Conservation (phyloP, 1,284 basidiomycete genomes). For the Malassezia slooffiae region DNA sequence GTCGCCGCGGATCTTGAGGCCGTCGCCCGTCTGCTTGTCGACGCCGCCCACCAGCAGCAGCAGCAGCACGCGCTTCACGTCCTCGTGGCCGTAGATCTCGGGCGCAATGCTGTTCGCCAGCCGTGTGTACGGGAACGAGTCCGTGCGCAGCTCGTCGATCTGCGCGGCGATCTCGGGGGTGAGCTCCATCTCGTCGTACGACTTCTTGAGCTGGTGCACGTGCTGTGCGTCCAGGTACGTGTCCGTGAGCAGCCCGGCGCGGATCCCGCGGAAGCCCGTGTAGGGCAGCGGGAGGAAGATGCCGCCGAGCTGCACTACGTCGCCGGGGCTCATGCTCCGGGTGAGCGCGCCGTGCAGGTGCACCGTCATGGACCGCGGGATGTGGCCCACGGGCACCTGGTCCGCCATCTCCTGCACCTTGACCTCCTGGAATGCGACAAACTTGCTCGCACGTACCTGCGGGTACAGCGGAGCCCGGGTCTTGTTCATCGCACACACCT, state of each 20-base stretch:
- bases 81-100: constrained; percentile 94
- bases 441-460: constrained; percentile 93
- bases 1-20: constrained; percentile 97
- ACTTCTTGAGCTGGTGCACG: constrained; percentile 90
- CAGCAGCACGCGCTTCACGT: constrained; percentile 95
- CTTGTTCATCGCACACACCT: constrained; percentile 73
- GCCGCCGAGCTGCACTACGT: constrained; percentile 82
- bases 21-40: constrained; percentile 85
- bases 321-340: constrained; percentile 84
- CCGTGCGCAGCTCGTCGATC: constrained; percentile 62
- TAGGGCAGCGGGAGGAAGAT: constrained; percentile 82
- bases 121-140: constrained; percentile 68
- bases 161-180: constrained; percentile 70
- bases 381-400: constrained; percentile 98
- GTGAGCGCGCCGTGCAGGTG: constrained; percentile 85
- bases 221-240: constrained; percentile 89
- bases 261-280: constrained; percentile 74
- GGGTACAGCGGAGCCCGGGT: constrained; percentile 85
- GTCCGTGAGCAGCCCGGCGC: constrained; percentile 89
- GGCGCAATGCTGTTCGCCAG: constrained; percentile 74
- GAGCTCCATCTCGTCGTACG: constrained; percentile 85
- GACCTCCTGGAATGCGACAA: constrained; percentile 95
- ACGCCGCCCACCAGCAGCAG: constrained; percentile 89
- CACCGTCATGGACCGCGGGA: constrained; percentile 93
- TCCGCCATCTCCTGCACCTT: constrained; percentile 99